Evolutionary conservation across 2,329 filamentous ascomycete genomes (phyloP).

Genomic region (Geoglossum cookeanum): DNA sequence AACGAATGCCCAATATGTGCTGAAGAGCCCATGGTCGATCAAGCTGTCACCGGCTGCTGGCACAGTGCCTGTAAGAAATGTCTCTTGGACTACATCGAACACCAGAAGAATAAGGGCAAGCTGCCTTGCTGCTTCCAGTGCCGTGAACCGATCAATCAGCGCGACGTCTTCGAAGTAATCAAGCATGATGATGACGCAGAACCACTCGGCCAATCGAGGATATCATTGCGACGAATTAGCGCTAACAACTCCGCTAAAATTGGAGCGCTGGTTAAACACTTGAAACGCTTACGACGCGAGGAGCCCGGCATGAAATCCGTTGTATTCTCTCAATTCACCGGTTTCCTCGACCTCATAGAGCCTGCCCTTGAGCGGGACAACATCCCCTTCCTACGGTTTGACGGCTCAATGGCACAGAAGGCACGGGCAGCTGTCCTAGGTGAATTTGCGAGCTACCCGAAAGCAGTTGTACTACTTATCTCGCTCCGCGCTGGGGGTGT

Average conservation of each 20-base stretch:
- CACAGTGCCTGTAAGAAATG: slow-evolving; percentile 93
- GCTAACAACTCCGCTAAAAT: slow-evolving; percentile 75
- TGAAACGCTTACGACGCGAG: slow-evolving; percentile 47
- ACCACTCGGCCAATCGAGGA: slow-evolving; percentile 20
- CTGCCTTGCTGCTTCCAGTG: slow-evolving; percentile 79
- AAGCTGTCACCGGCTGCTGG: slow-evolving; percentile 91
- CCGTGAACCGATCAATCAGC: slow-evolving; percentile 58
- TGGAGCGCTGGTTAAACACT: slow-evolving; percentile 53
- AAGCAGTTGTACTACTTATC: slow-evolving; percentile 50
- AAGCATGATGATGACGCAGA: slow-evolving; percentile 44
- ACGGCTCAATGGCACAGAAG: slow-evolving; percentile 80
- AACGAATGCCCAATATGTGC: slow-evolving; percentile 89
- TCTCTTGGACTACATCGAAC: slow-evolving; percentile 72
- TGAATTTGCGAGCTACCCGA: slow-evolving; percentile 36
- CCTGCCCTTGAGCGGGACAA: slow-evolving; percentile 54
- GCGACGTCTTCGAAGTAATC: slow-evolving; percentile 85
- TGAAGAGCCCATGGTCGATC: slow-evolving; percentile 89
- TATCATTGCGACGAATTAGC: slow-evolving; percentile 41
- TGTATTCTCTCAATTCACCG: slow-evolving; percentile 94
- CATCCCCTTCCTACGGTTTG: slow-evolving; percentile 69
- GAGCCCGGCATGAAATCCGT: slow-evolving; percentile 66
- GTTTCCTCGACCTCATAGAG: slow-evolving; percentile 80
- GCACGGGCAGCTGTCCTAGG: slow-evolving; percentile 57
- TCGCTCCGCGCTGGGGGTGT: slow-evolving; percentile 82
- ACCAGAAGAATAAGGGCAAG: slow-evolving; percentile 59